Conservation (phyloP, 2,329 filamentous ascomycete genomes). For the Botrytis paeoniae region DNA sequence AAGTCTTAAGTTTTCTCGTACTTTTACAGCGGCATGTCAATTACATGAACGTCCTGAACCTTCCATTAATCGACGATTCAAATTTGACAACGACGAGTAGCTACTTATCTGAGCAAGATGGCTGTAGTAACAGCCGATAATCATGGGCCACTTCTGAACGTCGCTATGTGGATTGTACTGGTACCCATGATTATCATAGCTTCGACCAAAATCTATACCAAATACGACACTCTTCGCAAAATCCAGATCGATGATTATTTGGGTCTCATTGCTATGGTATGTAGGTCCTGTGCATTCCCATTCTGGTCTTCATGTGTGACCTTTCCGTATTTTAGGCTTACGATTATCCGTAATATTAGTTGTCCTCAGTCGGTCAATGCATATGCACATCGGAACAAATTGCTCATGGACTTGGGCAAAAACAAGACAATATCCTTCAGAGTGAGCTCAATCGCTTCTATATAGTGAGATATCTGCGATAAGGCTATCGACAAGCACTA, state of each 20-base stretch:
- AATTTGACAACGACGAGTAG: neutral
- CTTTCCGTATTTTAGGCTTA: neutral
- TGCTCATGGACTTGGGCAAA: conserved; percentile 4
- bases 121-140: conserved; percentile 2
- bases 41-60: neutral
- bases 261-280: conserved; percentile 6
- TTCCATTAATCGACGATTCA: neutral
- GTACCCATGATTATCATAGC: conserved; percentile 14
- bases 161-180: conserved; percentile 16
- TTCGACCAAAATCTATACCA: conserved; percentile 11
- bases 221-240: neutral
- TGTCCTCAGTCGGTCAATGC: conserved; percentile 7
- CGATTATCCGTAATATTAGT: neutral
- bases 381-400: conserved; percentile 2
- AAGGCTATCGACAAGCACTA: neutral
- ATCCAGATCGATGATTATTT: conserved; percentile 7
- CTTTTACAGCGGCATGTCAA: neutral
- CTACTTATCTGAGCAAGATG: conserved; percentile 1
- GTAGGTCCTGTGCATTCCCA: neutral
- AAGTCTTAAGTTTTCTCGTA: neutral
- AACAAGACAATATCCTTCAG: neutral
- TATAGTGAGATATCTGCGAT: neutral
- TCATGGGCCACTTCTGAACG: conserved; percentile 14
- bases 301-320: neutral
- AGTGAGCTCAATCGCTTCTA: neutral